These are phyloP conservation scores for Gautieria morchelliformis DNA, from an alignment of 768 basidiomycete species.

Conservation along the genomic window DNA sequence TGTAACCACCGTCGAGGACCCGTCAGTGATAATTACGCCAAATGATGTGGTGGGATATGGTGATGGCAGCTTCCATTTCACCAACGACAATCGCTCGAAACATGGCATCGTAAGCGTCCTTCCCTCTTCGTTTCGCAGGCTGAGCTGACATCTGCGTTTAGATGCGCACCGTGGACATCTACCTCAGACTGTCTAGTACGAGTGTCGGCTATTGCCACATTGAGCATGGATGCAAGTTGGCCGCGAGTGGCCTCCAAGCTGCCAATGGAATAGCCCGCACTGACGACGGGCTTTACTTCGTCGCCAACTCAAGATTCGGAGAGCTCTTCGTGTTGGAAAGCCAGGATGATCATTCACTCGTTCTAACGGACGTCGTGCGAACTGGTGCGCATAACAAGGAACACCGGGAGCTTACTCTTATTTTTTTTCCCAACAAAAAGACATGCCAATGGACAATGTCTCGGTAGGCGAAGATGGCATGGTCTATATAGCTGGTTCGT, in stretches of 20 bases:
- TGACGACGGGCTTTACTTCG: constrained; percentile 55
- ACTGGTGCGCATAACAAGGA: constrained; percentile 31
- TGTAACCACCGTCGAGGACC: constrained; percentile 47
- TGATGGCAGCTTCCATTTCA: constrained; percentile 61
- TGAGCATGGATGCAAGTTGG: constrained; percentile 51
- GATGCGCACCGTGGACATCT: constrained; percentile 16
- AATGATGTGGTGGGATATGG: constrained; percentile 63
- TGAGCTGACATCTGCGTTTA: constrained; percentile 17
- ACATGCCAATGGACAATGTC: constrained; percentile 50
- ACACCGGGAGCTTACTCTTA: not conserved
- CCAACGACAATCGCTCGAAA: constrained; percentile 56
- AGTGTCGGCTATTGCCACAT: constrained; percentile 60
- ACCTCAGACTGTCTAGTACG: constrained; percentile 27
- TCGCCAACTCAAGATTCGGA: constrained; percentile 37
- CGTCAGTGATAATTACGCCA: constrained; percentile 44
- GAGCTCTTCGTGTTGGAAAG: constrained; percentile 44
- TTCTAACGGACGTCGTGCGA: constrained; percentile 41
- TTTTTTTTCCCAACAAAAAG: constrained; percentile 20
- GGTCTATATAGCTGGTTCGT: constrained; percentile 51
- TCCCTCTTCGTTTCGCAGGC: constrained; percentile 12
- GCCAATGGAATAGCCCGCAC: constrained; percentile 51
- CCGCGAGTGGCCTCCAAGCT: constrained; percentile 36
- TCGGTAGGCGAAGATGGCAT: constrained; percentile 48
- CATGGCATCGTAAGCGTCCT: constrained; percentile 37
- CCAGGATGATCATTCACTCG: constrained; percentile 49